Base-by-base conservation (phyloP, 2,329 filamentous ascomycete species). In the Periconia macrospinosa region DNA sequence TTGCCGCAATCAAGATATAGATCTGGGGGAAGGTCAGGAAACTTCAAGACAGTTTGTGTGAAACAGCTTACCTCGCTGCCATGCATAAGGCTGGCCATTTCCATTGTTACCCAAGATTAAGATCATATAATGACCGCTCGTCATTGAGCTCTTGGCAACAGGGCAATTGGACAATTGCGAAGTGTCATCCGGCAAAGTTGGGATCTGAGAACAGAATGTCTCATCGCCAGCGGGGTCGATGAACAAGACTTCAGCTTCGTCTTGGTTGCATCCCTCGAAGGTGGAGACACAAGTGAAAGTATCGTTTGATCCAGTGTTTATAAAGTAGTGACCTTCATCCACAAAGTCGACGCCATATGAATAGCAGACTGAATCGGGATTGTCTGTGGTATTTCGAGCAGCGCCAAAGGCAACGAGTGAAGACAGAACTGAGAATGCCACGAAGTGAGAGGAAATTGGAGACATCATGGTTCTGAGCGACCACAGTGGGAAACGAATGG, bases 31-130 rank as follows among this genome's bases (percentile, higher is more conserved):
- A 37, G 33, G 15, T 37, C 23, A 27, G 23, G 23, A 27, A 3
- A 27, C 8, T 5, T 27, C 23, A 8, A 27, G 33, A 14, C 6
- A 37, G 5, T 18, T 17, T 15, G 2, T 41, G 14, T 14, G 10
- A 69, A 62, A 27, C 49, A 41, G 69, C 60, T 66, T 72, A 65
- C 77, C 75, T 63, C 78, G 70, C 58, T 79, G 66, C 68, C 74
- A 79, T 17, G 74, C 77, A 47, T 79, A 78, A 1, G 78, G 76
- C 19, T 73, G 68, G 17, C 72, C 76, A 41, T 73, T 65, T 37
- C 70, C 76, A 53, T 79, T 79, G 57, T 79, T 76, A 35, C 78
- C 78, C 33, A 76, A 60, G 6, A 80, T 66, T 14, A 79, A 56
- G 10, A 80, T 65, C 3, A 76, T 73, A 74, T 75, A 79, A 33